Percentiles rank a stretch among this genome's conserved stretches.
Evolutionary conservation across 2,329 filamentous ascomycete genomes (phyloP).

Genomic region (Pestalotiopsis sp.): DNA sequence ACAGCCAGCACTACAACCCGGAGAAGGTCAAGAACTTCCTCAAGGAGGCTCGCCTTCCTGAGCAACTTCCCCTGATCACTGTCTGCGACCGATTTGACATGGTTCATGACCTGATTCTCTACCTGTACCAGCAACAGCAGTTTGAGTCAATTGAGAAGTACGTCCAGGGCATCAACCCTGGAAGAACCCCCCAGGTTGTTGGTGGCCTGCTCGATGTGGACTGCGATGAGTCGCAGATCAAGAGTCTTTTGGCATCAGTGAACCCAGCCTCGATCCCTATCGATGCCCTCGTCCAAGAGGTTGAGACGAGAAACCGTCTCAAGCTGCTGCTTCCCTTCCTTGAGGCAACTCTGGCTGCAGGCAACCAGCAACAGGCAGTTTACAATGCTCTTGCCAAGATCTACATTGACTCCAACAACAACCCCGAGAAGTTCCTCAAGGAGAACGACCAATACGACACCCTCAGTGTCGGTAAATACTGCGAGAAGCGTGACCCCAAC

Average conservation of each 20-base stretch:
- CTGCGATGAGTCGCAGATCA: constrained; percentile 96
- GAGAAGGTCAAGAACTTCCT: constrained; percentile 99
- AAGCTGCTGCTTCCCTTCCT: constrained; percentile 97
- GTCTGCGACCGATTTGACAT: constrained; percentile 99
- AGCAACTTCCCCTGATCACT: constrained; percentile 95
- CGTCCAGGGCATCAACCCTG: constrained; percentile 93
- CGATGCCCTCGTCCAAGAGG: constrained; percentile 89
- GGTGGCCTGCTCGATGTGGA: constrained; percentile 95
- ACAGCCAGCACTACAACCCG: constrained; percentile 86
- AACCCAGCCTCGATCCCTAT: constrained; percentile 86
- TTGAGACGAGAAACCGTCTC: constrained; percentile 93
- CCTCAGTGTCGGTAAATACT: constrained; percentile 92
- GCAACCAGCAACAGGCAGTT: constrained; percentile 94
- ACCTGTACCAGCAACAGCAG: constrained; percentile 98
- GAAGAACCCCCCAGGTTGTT: constrained; percentile 87
- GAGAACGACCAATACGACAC: constrained; percentile 98
- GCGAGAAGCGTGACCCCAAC: constrained; percentile 97
- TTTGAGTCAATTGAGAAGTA: constrained; percentile 99
- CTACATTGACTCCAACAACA: constrained; percentile 98
- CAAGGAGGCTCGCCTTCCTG: constrained; percentile 89
- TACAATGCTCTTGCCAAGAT: constrained; percentile 99
- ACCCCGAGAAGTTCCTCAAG: constrained; percentile 95
- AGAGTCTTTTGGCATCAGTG: constrained; percentile 83
- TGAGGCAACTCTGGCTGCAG: constrained; percentile 83
- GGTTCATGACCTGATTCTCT: constrained; percentile 93